These are phyloP conservation scores for Eragrostis curvula DNA, from an alignment of 176 grass and related monocot genomes.

Conservation along the genomic window DNA sequence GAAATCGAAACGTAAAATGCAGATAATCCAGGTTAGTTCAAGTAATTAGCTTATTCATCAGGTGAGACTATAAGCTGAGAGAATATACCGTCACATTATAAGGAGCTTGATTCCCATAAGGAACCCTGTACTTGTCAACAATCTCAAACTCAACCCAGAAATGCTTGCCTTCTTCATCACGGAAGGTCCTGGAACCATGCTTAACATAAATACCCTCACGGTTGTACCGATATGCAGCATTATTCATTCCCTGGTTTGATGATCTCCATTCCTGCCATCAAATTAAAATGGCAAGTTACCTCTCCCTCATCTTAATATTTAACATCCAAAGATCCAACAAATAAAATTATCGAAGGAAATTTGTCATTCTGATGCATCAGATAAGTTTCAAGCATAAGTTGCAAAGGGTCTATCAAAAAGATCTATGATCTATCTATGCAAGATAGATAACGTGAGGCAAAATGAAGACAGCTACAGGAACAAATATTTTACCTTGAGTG, in stretches of 20 bases:
- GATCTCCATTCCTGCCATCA: conserved; percentile 87
- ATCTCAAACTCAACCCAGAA: conserved; percentile 95
- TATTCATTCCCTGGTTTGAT: conserved; percentile 80
- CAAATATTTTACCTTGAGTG: conserved; percentile 67
- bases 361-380: conserved; percentile 19
- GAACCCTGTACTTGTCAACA: conserved; percentile 81
- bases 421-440: not conserved
- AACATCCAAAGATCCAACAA: conserved; percentile 5
- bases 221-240: conserved; percentile 68
- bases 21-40: conserved; percentile 22
- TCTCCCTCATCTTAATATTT: not conserved
- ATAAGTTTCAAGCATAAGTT: conserved; percentile 23
- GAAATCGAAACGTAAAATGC: conserved; percentile 32
- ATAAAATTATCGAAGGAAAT: not conserved
- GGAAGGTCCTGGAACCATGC: conserved; percentile 73
- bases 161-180: conserved; percentile 92
- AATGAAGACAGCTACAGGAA: conserved; percentile 14
- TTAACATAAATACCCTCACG: conserved; percentile 72
- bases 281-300: conserved; percentile 15
- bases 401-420: conserved; percentile 13
- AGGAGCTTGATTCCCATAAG: conserved; percentile 85
- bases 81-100: conserved; percentile 90
- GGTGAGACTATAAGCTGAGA: not conserved
- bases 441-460: conserved; percentile 12
- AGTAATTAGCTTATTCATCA: conserved; percentile 20